Percentiles rank a stretch among this genome's conserved stretches.
phyloP scores from a whole-genome alignment of 2,329 filamentous ascomycete species.

The Cryoendolithus antarcticus region DNA sequence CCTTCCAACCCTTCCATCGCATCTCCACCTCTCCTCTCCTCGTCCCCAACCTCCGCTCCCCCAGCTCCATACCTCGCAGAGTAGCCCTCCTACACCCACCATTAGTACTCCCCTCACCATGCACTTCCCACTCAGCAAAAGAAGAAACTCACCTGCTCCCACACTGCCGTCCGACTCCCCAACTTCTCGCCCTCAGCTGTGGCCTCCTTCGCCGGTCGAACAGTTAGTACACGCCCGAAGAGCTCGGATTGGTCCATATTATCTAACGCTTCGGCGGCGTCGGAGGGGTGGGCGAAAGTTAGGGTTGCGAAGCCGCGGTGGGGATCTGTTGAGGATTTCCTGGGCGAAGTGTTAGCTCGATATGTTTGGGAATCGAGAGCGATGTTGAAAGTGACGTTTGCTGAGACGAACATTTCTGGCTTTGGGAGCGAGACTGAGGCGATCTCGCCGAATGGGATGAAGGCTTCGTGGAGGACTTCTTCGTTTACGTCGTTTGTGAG shows the following conservation, averaged over 20 bases:
- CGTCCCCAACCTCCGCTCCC: constrained; percentile 57
- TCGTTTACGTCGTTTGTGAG: constrained; percentile 67
- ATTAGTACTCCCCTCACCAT: constrained; percentile 4
- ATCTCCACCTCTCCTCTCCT: constrained; percentile 53
- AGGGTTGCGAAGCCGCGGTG: constrained; percentile 95
- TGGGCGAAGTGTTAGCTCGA: constrained; percentile 6
- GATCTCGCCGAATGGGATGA: constrained; percentile 94
- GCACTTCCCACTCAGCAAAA: constrained; percentile 9
- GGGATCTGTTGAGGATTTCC: constrained; percentile 56
- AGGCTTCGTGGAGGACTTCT: constrained; percentile 72
- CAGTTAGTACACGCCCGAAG: constrained; percentile 83
- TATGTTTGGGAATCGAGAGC: neutral
- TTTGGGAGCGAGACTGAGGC: constrained; percentile 83
- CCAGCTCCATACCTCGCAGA: constrained; percentile 75
- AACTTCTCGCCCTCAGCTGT: constrained; percentile 80
- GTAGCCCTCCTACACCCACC: constrained; percentile 66
- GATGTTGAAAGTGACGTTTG: neutral
- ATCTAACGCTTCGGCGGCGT: constrained; percentile 91
- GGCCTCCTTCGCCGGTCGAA: constrained; percentile 80
- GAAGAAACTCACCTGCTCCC: constrained; percentile 68
- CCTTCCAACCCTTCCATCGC: constrained; percentile 94
- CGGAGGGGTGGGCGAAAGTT: constrained; percentile 74
- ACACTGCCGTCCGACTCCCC: constrained; percentile 85
- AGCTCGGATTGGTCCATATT: constrained; percentile 98
- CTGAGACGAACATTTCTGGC: constrained; percentile 49